These are phyloP conservation scores for Cladophialophora yegresii DNA, from an alignment of 2,329 filamentous ascomycete species.

Conservation along the genomic window DNA sequence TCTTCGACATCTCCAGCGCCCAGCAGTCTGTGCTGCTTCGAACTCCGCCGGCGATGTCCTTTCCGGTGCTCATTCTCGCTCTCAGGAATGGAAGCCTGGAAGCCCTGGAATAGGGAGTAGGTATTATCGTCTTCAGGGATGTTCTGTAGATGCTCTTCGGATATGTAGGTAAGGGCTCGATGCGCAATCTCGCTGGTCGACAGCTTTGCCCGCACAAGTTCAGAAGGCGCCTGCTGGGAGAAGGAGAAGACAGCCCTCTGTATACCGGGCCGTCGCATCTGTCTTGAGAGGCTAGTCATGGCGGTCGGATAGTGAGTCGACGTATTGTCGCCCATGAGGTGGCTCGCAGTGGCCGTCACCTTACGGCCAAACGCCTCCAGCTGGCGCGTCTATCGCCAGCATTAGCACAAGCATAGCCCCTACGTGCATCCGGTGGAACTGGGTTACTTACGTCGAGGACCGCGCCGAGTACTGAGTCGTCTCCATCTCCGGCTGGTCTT, in stretches of 20 bases:
- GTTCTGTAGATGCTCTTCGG: conserved; percentile 85
- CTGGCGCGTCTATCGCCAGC: conserved; percentile 67
- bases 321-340: conserved; percentile 70
- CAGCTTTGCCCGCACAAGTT: conserved; percentile 87
- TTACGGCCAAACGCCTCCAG: conserved; percentile 92
- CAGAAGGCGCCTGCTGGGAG: conserved; percentile 86
- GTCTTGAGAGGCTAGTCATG: conserved; percentile 84
- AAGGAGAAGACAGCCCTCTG: conserved; percentile 91
- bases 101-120: conserved; percentile 95
- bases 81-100: conserved; percentile 85
- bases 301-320: conserved; percentile 78
- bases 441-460: conserved; percentile 48
- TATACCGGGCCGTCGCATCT: conserved; percentile 77
- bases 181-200: conserved; percentile 92
- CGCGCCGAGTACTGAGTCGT: conserved; percentile 49
- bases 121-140: conserved; percentile 83
- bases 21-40: conserved; percentile 74
- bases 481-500: conserved; percentile 45
- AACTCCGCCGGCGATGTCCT: conserved; percentile 67
- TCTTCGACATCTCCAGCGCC: conserved; percentile 60
- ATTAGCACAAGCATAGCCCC: conserved; percentile 21
- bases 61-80: conserved; percentile 64
- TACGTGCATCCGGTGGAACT: neutral
- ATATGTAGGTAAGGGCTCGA: conserved; percentile 80
- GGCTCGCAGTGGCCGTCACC: conserved; percentile 88